These are phyloP conservation scores for Pseudogymnoascus sp. DNA, from an alignment of 2,329 filamentous ascomycete genomes.

Conservation along the genomic window DNA sequence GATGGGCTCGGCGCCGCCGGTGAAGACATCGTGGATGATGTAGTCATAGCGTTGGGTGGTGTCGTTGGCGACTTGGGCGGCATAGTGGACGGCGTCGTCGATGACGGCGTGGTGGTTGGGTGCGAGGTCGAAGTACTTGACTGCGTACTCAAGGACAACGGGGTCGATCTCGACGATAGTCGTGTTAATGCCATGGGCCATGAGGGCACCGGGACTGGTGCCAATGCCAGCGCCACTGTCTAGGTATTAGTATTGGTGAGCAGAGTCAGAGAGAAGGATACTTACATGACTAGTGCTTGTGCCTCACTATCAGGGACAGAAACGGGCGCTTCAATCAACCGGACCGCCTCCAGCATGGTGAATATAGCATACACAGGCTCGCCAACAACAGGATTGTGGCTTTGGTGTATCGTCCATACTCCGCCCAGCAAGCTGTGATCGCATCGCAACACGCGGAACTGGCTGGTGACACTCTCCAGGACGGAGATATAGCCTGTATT, in stretches of 20 bases:
- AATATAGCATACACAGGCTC: constrained; percentile 97
- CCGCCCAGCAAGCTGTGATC: constrained; percentile 92
- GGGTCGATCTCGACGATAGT: constrained; percentile 95
- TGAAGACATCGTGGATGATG: constrained; percentile 96
- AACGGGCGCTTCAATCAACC: constrained; percentile 60
- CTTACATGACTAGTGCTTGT: constrained; percentile 78
- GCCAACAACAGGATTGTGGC: constrained; percentile 42
- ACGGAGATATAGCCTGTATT: constrained; percentile 89
- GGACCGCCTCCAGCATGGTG: constrained; percentile 84
- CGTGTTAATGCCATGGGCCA: constrained; percentile 81
- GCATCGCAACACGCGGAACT: constrained; percentile 78
- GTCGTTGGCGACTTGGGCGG: constrained; percentile 37
- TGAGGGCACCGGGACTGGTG: constrained; percentile 78
- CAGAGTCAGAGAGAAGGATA: neutral
- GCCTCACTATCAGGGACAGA: constrained; percentile 55
- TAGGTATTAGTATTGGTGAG: constrained; percentile 19
- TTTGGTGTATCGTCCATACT: constrained; percentile 73
- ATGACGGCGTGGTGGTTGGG: constrained; percentile 72
- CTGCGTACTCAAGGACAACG: constrained; percentile 74
- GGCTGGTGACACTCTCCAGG: constrained; percentile 62
- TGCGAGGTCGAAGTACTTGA: constrained; percentile 73
- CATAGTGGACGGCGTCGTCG: constrained; percentile 71
- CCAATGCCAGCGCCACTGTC: constrained; percentile 80
- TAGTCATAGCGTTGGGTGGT: constrained; percentile 62
- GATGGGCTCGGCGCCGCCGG: constrained; percentile 85